phyloP scores from a whole-genome alignment of 2,329 filamentous ascomycete genomes.

The Colletotrichum sp. region DNA sequence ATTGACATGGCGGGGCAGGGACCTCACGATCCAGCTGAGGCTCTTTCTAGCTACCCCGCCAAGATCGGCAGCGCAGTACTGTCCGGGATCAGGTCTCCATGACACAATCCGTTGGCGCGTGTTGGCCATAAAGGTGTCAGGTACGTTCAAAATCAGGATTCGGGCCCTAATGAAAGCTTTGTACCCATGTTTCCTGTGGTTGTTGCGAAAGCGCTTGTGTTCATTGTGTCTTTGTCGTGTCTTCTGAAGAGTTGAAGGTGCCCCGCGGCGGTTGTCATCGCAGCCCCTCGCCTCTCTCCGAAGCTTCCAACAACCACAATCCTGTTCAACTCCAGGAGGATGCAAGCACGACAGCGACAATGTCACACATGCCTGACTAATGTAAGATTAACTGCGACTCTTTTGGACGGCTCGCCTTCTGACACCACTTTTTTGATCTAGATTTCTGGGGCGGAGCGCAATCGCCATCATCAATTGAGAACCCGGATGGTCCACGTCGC shows the following conservation, averaged over 20 bases:
- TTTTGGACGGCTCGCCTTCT: neutral
- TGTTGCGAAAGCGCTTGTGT: neutral
- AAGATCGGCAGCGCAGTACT: neutral
- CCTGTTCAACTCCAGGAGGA: neutral
- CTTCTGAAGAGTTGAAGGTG: neutral
- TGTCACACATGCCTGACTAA: neutral
- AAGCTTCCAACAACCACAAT: neutral
- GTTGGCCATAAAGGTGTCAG: neutral
- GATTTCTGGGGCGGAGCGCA: constrained; percentile 10
- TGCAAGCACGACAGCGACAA: neutral
- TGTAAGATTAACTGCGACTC: neutral
- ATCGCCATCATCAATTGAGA: constrained; percentile 10
- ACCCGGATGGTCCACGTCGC: constrained; percentile 15
- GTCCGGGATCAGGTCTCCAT: neutral
- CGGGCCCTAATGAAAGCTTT: neutral
- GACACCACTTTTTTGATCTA: neutral
- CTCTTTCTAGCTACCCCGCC: neutral
- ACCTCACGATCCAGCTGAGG: neutral
- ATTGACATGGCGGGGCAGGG: neutral
- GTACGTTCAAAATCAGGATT: neutral
- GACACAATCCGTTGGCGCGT: neutral
- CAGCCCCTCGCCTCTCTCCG: neutral
- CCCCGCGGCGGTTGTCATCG: neutral
- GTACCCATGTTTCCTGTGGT: neutral
- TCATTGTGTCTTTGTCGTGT: neutral